Base-by-base conservation (phyloP, 345 rosid species). In the Triadica sebifera region DNA sequence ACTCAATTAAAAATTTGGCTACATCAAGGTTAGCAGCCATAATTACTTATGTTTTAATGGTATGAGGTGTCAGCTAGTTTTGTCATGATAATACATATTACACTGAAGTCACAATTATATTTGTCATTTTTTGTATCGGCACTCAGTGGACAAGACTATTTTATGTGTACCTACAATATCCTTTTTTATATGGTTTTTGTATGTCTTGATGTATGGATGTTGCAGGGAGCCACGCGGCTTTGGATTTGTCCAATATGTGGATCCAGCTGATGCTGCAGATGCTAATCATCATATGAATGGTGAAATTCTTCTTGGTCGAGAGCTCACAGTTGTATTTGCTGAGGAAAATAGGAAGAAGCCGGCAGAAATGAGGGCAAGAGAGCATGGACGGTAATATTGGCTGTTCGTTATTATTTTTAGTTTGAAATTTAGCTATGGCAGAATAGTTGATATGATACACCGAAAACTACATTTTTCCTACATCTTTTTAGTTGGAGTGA, bases 291-390 rank as follows among this genome's bases (percentile, higher is more conserved):
- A 86, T 72, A 79, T 94, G 90, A 96, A 94, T 84, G 97, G 98
- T 43, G 87, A 83, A 76, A 74, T 92, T 81, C 89, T 94, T 70
- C 87, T 82, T 55, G 97, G 98, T 20, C 85, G 90, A 43, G 92
- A 92, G 78, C 79, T 92, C 11, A 87, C 90, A 13, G 97, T 94
- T 71, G 87, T 91, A 22, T 94, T 86, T 86, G 98, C 97, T 0
- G 91, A 91, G 85, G 97, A 94, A 78, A 92, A 91, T 81, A 85
- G 98, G 77, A 91, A 92, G 89, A 89, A 87, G 69, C 98, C 98
- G 59, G 76, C 90, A 10, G 98, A 94, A 87, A 94, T 94, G 98
- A 89, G 95, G 82, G 84, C 83, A 4, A 89, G 97, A 80, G 98
- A 93, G 51, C 88, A 80, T 29, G 34, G 34, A 29, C 34, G 34